Base-by-base conservation (phyloP, 2,329 filamentous ascomycete species). In the Penicillium sp. region DNA sequence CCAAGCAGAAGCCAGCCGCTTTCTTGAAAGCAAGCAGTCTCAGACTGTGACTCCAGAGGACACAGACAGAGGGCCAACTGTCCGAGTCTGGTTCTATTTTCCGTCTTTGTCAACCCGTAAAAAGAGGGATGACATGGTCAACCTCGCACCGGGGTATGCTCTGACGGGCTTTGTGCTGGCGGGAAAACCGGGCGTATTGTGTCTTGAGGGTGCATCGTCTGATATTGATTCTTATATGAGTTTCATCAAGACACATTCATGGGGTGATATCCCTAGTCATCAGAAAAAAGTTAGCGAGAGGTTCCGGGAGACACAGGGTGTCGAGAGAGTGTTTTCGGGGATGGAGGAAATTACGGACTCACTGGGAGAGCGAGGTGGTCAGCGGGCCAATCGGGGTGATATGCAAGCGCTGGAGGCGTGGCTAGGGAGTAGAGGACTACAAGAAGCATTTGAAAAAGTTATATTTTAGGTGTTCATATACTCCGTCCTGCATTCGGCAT, bases 41-140 rank as follows among this genome's bases (percentile, higher is more conserved):
- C 36, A 56, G 41, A 21, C 38, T 4, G 48, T 47, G 9, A 9
- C 43, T 2, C n/a, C 50, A 40, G 44, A 51, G 25, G 5, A 53
- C 2, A 41, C 11, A 10, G 51, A 58, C 1, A 64, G 56, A 0
- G 57, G 49, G 0, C 67, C 76, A 0, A 63, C 82, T 0, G 77
- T 83, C 3, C 74, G 84, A 9, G 83, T 82, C 1, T 86, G 84
- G 84, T 86, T 86, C 65, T 86, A 86, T 69, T 85, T 87, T 60
- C 84, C 84, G 0, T 85, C 83, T 1, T 80, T 87, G 53, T 83
- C 80, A 40, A 86, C 84, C 0, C 79, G 84, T 3, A 77, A 78
- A 45, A 87, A 86, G 64, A 76, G 84, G 46, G 78, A 82, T 61
- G 83, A 87, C 60, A 71, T 86, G 41, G 79, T 86, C 44, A 78